Evolutionary conservation across 2,329 filamentous ascomycete species (phyloP).

Genomic region (Fusarium gaditjirri): DNA sequence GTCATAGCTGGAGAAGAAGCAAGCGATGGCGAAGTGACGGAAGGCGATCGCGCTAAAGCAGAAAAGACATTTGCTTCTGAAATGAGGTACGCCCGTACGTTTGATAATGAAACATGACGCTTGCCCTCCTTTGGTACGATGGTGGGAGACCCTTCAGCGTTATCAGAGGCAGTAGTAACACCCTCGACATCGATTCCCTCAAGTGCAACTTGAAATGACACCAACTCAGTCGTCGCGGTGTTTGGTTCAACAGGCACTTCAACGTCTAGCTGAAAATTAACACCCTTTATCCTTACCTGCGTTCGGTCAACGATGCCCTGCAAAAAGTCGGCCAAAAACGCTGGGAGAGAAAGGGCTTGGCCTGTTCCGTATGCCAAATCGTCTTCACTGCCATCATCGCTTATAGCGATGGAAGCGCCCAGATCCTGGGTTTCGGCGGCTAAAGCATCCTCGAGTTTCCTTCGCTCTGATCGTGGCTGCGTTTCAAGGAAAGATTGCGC

Average conservation of each 20-base stretch:
- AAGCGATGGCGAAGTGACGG: conserved; percentile 56
- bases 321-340: conserved; percentile 76
- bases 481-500: conserved; percentile 82
- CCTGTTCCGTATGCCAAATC: conserved; percentile 74
- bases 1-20: conserved; percentile 64
- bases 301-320: conserved; percentile 79
- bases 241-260: conserved; percentile 63
- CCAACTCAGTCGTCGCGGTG: conserved; percentile 60
- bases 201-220: conserved; percentile 73
- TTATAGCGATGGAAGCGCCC: conserved; percentile 68
- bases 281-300: conserved; percentile 71
- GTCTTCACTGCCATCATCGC: conserved; percentile 71
- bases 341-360: conserved; percentile 73
- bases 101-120: conserved; percentile 70
- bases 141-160: conserved; percentile 47
- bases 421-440: conserved; percentile 71
- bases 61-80: conserved; percentile 75
- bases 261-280: conserved; percentile 74
- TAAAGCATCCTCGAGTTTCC: conserved; percentile 75
- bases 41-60: conserved; percentile 66
- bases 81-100: conserved; percentile 72
- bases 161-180: conserved; percentile 59
- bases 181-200: conserved; percentile 75
- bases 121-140: conserved; percentile 70
- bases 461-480: conserved; percentile 72